Evolutionary conservation across 169 alveolate species (phyloP).

Genomic region (Cryptosporidium andersoni): DNA sequence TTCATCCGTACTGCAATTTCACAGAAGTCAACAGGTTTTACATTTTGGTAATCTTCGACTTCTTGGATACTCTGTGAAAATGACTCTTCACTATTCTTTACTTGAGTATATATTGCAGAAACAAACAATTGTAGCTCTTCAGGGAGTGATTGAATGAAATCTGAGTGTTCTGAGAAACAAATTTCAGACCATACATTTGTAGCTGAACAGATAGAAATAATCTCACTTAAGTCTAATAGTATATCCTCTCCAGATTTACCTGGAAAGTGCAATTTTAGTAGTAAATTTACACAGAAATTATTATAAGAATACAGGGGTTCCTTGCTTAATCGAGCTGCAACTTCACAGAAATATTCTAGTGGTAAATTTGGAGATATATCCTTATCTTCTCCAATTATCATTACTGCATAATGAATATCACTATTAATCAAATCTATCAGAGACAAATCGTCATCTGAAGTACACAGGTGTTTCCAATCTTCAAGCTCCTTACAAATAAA

Average conservation of each 20-base stretch:
- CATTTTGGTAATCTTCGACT: neutral
- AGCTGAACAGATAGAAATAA: slow-evolving; percentile 28
- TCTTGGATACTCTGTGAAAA: neutral
- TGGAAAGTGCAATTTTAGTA: neutral
- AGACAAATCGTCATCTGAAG: neutral
- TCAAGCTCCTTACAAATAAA: slow-evolving; percentile 61
- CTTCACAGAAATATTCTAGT: slow-evolving; percentile 22
- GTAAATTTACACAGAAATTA: slow-evolving; percentile 13
- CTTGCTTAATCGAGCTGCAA: neutral
- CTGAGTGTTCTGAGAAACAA: neutral
- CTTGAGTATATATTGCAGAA: slow-evolving; percentile 22
- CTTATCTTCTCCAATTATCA: slow-evolving; percentile 7
- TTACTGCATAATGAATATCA: slow-evolving; percentile 41
- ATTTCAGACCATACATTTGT: slow-evolving; percentile 56
- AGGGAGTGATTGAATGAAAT: neutral
- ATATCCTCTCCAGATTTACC: neutral
- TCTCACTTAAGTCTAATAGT: neutral
- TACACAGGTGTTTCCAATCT: slow-evolving; percentile 53
- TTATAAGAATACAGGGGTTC: slow-evolving; percentile 8
- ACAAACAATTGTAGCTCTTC: slow-evolving; percentile 21
- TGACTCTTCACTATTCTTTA: slow-evolving; percentile 4
- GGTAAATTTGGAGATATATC: neutral
- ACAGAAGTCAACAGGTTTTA: slow-evolving; percentile 43
- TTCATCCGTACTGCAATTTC: slow-evolving; percentile 17
- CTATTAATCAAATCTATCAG: slow-evolving; percentile 30